Evolutionary conservation across 352 stramenopile species (phyloP).

Genomic region (Globisporangium splendens): DNA sequence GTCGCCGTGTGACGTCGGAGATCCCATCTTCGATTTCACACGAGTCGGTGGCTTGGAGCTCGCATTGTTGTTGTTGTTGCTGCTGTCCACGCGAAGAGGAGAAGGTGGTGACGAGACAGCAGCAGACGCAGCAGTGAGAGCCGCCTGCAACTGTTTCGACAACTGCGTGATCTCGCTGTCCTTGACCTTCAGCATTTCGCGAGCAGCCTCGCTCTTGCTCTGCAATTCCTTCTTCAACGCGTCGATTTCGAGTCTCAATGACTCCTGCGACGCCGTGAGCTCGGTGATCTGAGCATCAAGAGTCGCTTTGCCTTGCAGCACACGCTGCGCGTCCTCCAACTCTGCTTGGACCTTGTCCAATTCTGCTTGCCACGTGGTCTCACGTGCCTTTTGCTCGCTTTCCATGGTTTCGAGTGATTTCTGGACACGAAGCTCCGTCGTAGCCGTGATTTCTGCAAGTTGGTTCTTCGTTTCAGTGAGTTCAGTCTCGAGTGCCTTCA

Average conservation of each 20-base stretch:
- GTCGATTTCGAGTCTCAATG: constrained; percentile 25
- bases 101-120: background rate
- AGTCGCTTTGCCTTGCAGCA: constrained; percentile 21
- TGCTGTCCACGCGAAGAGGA: constrained; percentile 19
- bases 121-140: constrained; percentile 23
- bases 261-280: constrained; percentile 28
- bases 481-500: constrained; percentile 34
- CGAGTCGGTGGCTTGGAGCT: constrained; percentile 18
- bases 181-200: constrained; percentile 48
- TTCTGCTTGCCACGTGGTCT: constrained; percentile 24
- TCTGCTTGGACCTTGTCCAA: constrained; percentile 31
- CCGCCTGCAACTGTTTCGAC: constrained; percentile 42
- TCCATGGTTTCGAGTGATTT: constrained; percentile 22
- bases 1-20: constrained; percentile 29
- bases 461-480: constrained; percentile 20
- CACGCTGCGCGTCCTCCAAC: constrained; percentile 22
- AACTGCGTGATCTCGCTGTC: constrained; percentile 48
- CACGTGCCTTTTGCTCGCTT: constrained; percentile 22
- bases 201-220: constrained; percentile 31
- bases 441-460: constrained; percentile 23
- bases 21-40: constrained; percentile 35
- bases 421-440: constrained; percentile 17
- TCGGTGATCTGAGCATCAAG: constrained; percentile 36
- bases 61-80: constrained; percentile 12
- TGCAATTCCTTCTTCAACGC: constrained; percentile 33